Evolutionary conservation across 306 rosid species (phyloP), one percentile per base, ranked within the genome.

Genomic region (Cyamopsis tetragonoloba): DNA sequence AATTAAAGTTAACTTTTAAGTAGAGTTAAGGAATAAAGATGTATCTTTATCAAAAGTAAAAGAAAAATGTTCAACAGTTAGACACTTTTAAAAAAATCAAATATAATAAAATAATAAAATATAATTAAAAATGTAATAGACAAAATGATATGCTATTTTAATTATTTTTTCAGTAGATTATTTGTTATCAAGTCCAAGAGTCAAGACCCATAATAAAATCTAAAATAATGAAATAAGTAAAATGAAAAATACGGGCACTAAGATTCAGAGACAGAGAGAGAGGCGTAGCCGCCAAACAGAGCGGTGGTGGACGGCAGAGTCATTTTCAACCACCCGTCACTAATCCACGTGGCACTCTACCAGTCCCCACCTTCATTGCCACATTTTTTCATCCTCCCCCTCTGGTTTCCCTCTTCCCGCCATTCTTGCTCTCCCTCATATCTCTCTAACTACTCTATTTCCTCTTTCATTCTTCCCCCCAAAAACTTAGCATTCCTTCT

Each of bases 401-500:
- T n/a, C 17, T 26, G n/a, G n/a, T 5, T 26, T 46, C 73, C 60
- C 66, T 53, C 75, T n/a, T 9, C 64, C 77, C 91, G 84, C 54
- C 79, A 62, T 77, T 63, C 10, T 72, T 89, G 82, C 73, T 44
- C 41, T 69, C 67, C 84, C 80, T 67, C 68, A 20, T 26, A 8
- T 49, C 44, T n/a, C 61, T 37, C 53, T n/a, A 58, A 7, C 39
- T 47, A 6, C 56, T 27, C 47, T 22, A 50, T 4, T 38, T 12
- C 14, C 38, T 7, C 41, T 30, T 14, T 72, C 26, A 9, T 5
- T 56, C 14, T 2, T 3, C 19, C 38, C 22, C 41, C 0, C n/a
- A 34, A 32, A 2, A 27, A 2, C 27, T 57, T 15, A n/a, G n/a
- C 46, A 30, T 19, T 4, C 7, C 1, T 1, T 8, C 62, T 18